phyloP scores from a whole-genome alignment of 2,329 filamentous ascomycete species.

The Phaeosphaeria sp. region DNA sequence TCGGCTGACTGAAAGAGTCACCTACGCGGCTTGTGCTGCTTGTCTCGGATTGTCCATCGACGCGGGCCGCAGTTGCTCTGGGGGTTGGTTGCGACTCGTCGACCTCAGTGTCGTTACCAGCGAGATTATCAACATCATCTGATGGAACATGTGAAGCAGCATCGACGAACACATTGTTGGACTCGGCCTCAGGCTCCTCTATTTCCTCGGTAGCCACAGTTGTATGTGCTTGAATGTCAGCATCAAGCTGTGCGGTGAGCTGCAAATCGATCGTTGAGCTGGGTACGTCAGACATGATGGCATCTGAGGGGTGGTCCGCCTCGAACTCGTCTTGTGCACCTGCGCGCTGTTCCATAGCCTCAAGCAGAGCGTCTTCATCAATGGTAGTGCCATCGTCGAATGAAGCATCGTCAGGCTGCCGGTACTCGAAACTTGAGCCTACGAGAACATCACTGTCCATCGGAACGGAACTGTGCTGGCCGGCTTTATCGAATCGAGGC shows the following conservation, averaged over 20 bases:
- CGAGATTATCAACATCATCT: slow-evolving; percentile 5
- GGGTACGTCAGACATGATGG: slow-evolving; percentile 29
- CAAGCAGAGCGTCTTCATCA: slow-evolving; percentile 33
- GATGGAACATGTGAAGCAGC: slow-evolving; percentile 25
- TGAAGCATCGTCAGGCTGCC: slow-evolving; percentile 27
- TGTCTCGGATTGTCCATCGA: slow-evolving; percentile 12
- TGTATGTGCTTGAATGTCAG: slow-evolving; percentile 37
- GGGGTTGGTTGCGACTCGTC: slow-evolving; percentile 25
- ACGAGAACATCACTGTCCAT: slow-evolving; percentile 10
- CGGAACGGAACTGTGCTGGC: neutral
- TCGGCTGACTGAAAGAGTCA: slow-evolving; percentile 44
- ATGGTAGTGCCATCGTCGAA: slow-evolving; percentile 45
- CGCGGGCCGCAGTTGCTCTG: neutral
- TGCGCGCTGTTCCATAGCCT: slow-evolving; percentile 10
- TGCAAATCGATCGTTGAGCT: slow-evolving; percentile 43
- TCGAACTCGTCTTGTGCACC: slow-evolving; percentile 11
- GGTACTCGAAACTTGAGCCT: slow-evolving; percentile 29
- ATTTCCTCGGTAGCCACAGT: slow-evolving; percentile 7
- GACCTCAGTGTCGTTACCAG: slow-evolving; percentile 28
- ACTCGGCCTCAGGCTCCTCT: slow-evolving; percentile 18
- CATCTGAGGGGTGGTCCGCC: slow-evolving; percentile 9
- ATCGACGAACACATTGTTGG: slow-evolving; percentile 31
- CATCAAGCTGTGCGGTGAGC: slow-evolving; percentile 44
- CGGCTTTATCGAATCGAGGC: slow-evolving; percentile 32
- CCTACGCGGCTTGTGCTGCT: slow-evolving; percentile 42